phyloP scores from a whole-genome alignment of 768 basidiomycete species.

The Nidularia sp. region DNA sequence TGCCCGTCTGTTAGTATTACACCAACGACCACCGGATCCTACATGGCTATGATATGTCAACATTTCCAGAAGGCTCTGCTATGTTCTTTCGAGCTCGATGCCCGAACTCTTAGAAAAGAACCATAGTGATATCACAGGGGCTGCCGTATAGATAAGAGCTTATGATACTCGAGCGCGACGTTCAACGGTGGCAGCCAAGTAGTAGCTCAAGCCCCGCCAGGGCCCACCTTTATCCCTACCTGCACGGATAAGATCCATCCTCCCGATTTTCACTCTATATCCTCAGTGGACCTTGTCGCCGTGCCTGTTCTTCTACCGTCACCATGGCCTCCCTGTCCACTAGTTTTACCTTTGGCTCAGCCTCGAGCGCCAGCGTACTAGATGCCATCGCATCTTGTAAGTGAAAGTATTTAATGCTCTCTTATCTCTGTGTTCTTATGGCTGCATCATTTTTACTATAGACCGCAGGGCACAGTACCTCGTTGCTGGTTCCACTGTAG shows the following conservation, averaged over 20 bases:
- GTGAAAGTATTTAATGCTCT: slow-evolving; percentile 11
- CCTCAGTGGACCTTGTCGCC: too few species aligned
- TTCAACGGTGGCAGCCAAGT: too few species aligned
- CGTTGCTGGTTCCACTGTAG: slow-evolving; percentile 53
- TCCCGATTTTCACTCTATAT: neutral
- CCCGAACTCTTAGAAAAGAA: too few species aligned
- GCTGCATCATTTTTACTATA: slow-evolving; percentile 17
- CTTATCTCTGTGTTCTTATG: neutral
- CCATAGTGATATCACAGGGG: too few species aligned
- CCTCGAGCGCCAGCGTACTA: slow-evolving; percentile 44
- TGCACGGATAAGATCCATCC: slow-evolving; percentile 1
- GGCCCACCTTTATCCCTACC: neutral
- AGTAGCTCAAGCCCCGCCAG: neutral
- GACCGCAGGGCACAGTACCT: slow-evolving; percentile 70
- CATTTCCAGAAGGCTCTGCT: too few species aligned
- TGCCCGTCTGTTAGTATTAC: too few species aligned
- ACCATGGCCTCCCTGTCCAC: slow-evolving; percentile 47
- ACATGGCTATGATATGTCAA: too few species aligned
- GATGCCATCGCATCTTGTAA: slow-evolving; percentile 62
- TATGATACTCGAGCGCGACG: too few species aligned
- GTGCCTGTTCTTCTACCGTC: neutral
- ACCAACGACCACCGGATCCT: too few species aligned
- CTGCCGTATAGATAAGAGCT: too few species aligned
- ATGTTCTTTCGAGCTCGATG: too few species aligned
- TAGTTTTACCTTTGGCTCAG: slow-evolving; percentile 40